Conservation (phyloP, 805 yeast genomes). For the Wickerhamomyces kurtzmanii region DNA sequence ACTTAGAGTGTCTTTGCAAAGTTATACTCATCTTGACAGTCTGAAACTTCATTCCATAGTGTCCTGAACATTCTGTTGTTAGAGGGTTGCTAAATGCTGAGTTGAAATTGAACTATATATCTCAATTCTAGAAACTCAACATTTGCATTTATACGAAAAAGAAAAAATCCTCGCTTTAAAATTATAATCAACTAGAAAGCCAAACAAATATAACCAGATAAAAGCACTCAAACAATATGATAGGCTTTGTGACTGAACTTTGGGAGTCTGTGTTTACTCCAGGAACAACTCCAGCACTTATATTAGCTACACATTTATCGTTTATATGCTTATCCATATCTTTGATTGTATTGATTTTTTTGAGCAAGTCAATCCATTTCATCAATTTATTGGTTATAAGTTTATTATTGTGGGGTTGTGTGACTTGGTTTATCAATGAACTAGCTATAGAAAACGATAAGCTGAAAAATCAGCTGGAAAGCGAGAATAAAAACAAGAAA, state of each 20-base stretch:
- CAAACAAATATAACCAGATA: no score
- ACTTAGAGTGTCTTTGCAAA: no score
- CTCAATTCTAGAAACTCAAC: no score
- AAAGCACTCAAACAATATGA: no score
- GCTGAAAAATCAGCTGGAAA: slow-evolving; percentile 20
- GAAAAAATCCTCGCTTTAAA: no score
- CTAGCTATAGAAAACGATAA: slow-evolving; percentile 32
- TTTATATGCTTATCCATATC: slow-evolving; percentile 56
- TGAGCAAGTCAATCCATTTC: slow-evolving; percentile 61
- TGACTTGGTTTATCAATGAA: slow-evolving; percentile 84
- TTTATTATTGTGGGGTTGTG: slow-evolving; percentile 59
- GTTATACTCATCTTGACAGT: no score
- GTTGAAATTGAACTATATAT: no score
- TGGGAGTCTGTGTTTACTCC: slow-evolving; percentile 93
- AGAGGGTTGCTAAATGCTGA: no score
- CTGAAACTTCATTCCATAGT: no score
- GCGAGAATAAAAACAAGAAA: slow-evolving; percentile 9
- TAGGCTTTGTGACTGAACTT: slow-evolving; percentile 46
- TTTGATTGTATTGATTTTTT: slow-evolving; percentile 45
- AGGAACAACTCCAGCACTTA: slow-evolving; percentile 83
- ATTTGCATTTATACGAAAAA: no score
- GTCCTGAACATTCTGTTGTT: no score
- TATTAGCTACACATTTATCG: slow-evolving; percentile 83
- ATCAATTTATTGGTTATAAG: slow-evolving; percentile 47
- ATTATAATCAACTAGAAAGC: no score